Percentiles rank a stretch among this genome's conserved stretches.
Conservation (phyloP, 192 early-diverging fungal species). For the Dissophora globulifera region DNA sequence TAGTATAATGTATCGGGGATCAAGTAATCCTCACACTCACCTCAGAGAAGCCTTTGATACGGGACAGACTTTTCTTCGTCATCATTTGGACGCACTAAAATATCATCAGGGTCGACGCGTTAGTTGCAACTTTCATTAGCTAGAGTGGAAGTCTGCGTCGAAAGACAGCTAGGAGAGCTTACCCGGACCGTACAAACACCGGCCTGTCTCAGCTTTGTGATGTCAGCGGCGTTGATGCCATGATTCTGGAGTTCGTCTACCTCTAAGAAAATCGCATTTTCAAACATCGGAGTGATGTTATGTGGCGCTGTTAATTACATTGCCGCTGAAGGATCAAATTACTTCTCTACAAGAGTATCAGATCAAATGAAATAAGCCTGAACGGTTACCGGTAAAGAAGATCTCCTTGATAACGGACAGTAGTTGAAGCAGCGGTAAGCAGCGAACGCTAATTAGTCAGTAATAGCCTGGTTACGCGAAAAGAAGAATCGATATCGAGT, state of each 20-base stretch:
- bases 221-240: slow-evolving; percentile 83
- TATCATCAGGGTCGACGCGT: background rate
- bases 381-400: slow-evolving; percentile 42
- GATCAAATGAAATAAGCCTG: too few relatives aligned
- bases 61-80: slow-evolving; percentile 68
- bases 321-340: background rate
- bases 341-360: too few relatives aligned
- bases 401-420: too few relatives aligned
- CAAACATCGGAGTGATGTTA: too few relatives aligned
- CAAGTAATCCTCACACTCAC: slow-evolving; percentile 9
- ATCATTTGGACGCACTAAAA: slow-evolving; percentile 79
- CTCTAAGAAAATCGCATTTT: slow-evolving; percentile 23
- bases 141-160: background rate
- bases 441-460: too few relatives aligned
- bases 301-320: too few relatives aligned
- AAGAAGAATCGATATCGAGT: too few relatives aligned
- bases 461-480: too few relatives aligned
- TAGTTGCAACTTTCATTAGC: background rate
- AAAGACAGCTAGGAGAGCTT: too few relatives aligned
- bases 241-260: slow-evolving; percentile 68
- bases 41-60: slow-evolving; percentile 87
- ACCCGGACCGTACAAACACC: slow-evolving; percentile 82
- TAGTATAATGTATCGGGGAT: too few relatives aligned
- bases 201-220: slow-evolving; percentile 79
- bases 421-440: too few relatives aligned